These are phyloP conservation scores for Rubus idaeus DNA, from an alignment of 306 rosid species.

Conservation along the genomic window DNA sequence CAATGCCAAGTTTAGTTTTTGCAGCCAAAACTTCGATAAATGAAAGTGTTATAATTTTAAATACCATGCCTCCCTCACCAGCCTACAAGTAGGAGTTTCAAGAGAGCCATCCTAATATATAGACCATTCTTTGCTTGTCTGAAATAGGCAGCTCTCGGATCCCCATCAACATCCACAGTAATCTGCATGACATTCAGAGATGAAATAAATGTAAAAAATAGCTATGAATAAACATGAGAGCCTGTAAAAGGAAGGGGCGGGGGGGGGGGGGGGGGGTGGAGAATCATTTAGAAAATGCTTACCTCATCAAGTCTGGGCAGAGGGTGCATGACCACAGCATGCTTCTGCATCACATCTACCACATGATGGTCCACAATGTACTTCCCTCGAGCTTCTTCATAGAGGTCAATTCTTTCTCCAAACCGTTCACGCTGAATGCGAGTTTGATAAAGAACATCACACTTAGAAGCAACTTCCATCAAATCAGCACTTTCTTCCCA, in stretches of 20 bases:
- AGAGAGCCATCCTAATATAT: constrained; percentile 77
- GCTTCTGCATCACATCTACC: constrained; percentile 63
- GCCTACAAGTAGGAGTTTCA: constrained; percentile 79
- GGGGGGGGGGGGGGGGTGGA: no score
- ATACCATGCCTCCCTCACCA: constrained; percentile 37
- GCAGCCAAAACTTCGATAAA: not conserved
- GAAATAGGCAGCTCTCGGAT: constrained; percentile 80
- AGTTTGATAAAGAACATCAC: constrained; percentile 92
- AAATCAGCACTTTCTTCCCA: constrained; percentile 90
- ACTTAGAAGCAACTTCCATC: constrained; percentile 74
- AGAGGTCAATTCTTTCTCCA: constrained; percentile 69
- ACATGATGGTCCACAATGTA: constrained; percentile 62
- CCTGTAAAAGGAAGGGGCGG: no score
- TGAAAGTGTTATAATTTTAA: not conserved
- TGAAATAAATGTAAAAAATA: not conserved
- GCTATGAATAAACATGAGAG: not conserved
- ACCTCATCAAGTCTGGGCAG: constrained; percentile 81
- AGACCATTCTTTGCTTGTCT: constrained; percentile 88
- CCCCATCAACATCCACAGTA: constrained; percentile 67
- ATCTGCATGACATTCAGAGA: constrained; percentile 48
- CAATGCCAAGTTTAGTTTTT: not conserved
- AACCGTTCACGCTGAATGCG: constrained; percentile 83
- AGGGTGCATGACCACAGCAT: constrained; percentile 87
- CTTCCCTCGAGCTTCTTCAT: constrained; percentile 88
- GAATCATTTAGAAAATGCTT: constrained; percentile 21